Base-by-base conservation (phyloP, 805 yeast species). In the Ascoidea tarda region DNA sequence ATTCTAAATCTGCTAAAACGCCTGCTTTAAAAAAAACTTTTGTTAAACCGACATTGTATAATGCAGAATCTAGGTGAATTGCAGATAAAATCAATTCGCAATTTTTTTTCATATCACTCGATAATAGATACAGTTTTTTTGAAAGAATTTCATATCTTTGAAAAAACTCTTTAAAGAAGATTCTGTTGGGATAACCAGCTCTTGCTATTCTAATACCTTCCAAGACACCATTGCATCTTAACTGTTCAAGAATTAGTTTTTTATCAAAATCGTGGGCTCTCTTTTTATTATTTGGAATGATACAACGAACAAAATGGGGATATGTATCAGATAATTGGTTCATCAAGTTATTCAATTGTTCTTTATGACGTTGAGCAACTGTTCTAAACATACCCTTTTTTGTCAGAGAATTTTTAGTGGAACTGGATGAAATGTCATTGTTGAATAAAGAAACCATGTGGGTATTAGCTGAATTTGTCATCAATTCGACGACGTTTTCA, bases 131-230 rank as follows among this genome's bases (percentile, higher is more conserved):
- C 46, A 71, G 67, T 49, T 75, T 75, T 14, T 73, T 69, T 6
- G 80, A 74, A 32, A 93, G 69, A n/a, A 90, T 77, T 33, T 77
- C 77, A 64, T 93, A 93, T 52, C 96, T 75, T 46, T 71, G 74
- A 51, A 76, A 78, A 68, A 93, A 93, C 49, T 87, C 91, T 48
- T 81, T 78, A 66, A 90, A 91, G 33, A 82, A 78, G 63, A 91
- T 79, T 58, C 96, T 78, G 66, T 93, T 93, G 5, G 99, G 99
- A 66, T 84, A 93, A 1, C 99, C 99, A 6, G 96, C 88, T 58
- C 99, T 77, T 0, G 98, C 96, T 55, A 93, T 93, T 66, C 99
- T 77, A 33, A 93, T 93, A 56, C 99, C 99, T 72, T 93, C 99
- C 51, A 93, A 69, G 14, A 93, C 99, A 76, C 99, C 99, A 63